Evolutionary conservation across 768 basidiomycete species (phyloP), one percentile per base, ranked within the genome.

Genomic region (Termitomyces sp.): DNA sequence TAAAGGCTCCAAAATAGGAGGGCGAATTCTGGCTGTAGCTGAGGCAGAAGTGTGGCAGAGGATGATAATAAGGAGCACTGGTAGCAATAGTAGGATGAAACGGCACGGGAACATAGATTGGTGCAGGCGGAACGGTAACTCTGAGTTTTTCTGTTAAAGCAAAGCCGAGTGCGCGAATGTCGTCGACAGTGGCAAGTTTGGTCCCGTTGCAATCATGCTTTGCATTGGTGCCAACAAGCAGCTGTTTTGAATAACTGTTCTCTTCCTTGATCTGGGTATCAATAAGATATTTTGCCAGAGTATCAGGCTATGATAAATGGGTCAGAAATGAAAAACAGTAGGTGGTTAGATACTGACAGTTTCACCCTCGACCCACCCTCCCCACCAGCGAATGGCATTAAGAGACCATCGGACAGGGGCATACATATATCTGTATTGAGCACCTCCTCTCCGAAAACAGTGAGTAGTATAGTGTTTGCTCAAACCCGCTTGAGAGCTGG

Each of bases 301-400:
- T 66, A 39, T 64, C 62, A 2, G 48, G 32, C 65, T 64, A 47
- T 31, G 16, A 20, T 41, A 7, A 36, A 16, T 36, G 16, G 9
- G 35, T 36, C 35, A 7, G 35, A 9, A 7, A 36, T 36, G 9
- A 36, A 16, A 11, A 41, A 20, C 43, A 44, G 18, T 5, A 15
- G 57, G 49, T 50, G 40, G 66, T 69, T 1, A 70, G 72, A 71
- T 72, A 74, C 73, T 72, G 72, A n/a, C 60, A 52, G 10, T 73
- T 64, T n/a, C n/a, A n/a, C n/a, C n/a, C n/a, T n/a, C n/a, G n/a
- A n/a, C n/a, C n/a, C n/a, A n/a, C n/a, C n/a, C n/a, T n/a, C n/a
- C n/a, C n/a, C n/a, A n/a, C n/a, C n/a, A n/a, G n/a, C n/a, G n/a
- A n/a, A n/a, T n/a, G 6, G 40, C 49, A 2, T 46, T 43, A 22